Percentiles rank a stretch among this genome's conserved stretches.
Evolutionary conservation across 2,329 filamentous ascomycete genomes (phyloP).

Genomic region (Pestalotiopsis sp.): DNA sequence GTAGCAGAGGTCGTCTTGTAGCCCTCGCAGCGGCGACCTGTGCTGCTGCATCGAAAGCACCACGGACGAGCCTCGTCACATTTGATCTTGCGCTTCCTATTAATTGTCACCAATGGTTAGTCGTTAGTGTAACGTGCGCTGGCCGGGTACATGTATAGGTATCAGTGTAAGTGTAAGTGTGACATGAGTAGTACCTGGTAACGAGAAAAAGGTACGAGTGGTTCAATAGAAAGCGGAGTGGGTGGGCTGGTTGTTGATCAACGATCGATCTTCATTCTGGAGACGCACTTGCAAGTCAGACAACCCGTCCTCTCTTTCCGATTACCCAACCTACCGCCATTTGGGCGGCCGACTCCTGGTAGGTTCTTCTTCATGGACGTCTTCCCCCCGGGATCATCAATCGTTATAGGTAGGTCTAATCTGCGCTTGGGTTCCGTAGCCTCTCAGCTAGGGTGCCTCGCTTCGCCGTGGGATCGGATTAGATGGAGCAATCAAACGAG

Average conservation of each 20-base stretch:
- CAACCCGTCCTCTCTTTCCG: constrained; percentile 9
- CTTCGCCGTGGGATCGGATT: not conserved
- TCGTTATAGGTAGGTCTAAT: not conserved
- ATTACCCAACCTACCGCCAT: constrained; percentile 6
- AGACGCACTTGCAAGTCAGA: constrained; percentile 10
- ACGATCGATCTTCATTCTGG: not conserved
- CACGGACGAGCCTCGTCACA: constrained; percentile 6
- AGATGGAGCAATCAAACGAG: not conserved
- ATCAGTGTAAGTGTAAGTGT: not conserved
- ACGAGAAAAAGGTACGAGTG: too few relatives aligned
- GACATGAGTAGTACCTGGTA: too few relatives aligned
- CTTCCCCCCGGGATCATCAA: not conserved
- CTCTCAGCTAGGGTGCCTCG: not conserved
- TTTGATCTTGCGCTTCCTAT: constrained; percentile 4
- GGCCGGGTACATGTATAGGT: not conserved
- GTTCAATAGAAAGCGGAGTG: too few relatives aligned
- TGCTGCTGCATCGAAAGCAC: constrained; percentile 25
- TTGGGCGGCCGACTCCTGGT: not conserved
- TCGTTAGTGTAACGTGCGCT: not conserved
- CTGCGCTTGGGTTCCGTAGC: not conserved
- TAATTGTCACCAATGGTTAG: not conserved
- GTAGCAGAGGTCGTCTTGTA: constrained; percentile 19
- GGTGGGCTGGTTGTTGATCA: not conserved
- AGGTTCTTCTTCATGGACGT: not conserved
- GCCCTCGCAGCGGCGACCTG: constrained; percentile 33